Base-by-base conservation (phyloP, 257 asterid genomes). In the Cruciata laevipes region DNA sequence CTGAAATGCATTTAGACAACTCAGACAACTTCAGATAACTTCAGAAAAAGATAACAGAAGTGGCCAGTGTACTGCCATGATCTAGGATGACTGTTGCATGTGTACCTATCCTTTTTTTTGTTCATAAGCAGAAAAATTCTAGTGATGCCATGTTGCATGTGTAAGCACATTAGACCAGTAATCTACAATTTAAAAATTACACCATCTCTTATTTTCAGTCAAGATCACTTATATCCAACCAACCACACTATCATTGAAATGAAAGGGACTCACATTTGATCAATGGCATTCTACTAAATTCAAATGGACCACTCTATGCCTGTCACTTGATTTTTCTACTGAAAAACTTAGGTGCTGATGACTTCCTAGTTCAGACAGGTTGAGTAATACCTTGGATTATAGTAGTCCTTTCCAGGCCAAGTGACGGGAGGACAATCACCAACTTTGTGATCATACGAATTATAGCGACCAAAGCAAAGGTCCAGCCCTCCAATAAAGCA, bases 371-470 rank as follows among this genome's bases (percentile, higher is more conserved):
- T 31, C 6, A 47, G 58, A 52, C 6, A 33, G 37, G 52, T 60
- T 33, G 17, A 27, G 35, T 12, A 47, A 7, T 80, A 89, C 98
- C 98, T 87, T 73, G 98, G 98, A 82, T 89, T 91, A 79, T 89
- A 91, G 79, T 89, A 91, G 79, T 89, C 98, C 82, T 89, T 91
- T 81, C 98, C 98, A 69, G 96, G 98, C 96, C 96, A 91, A 74
- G 81, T 60, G 35, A 65, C 72, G 83, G 98, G 81, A 24, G 98
- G 93, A 47, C 77, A 75, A 77, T 91, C 98, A 56, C 95, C 85
- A 77, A 91, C 90, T 74, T 76, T 84, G 75, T 91, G 98, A 47
- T 79, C 90, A 66, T 80, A 79, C 53, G 93, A 82, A 76, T 91
- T 96, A 69, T 85, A 89, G 72, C 98, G 95, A 60, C 98, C 98